Conservation (phyloP, 1,284 basidiomycete species). For the Tilletia setariae region DNA sequence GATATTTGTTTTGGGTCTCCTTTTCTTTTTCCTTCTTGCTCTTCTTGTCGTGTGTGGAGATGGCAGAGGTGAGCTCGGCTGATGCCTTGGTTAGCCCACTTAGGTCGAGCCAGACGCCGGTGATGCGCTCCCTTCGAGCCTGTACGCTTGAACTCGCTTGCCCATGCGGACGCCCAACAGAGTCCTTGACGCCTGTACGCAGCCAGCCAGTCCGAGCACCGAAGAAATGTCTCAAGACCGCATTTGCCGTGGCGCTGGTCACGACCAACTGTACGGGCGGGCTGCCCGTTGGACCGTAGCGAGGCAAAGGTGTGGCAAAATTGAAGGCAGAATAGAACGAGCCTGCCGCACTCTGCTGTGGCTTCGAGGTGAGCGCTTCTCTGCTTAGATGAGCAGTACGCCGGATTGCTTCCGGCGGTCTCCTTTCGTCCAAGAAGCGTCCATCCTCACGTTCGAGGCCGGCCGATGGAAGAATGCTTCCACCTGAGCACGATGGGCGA, state of each 20-base stretch:
- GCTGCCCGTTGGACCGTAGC: not conserved
- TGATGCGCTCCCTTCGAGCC: conserved; percentile 5
- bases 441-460: conserved; percentile 42
- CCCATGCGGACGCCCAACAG: conserved; percentile 20
- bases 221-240: conserved; percentile 51
- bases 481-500: conserved; percentile 43
- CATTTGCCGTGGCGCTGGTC: conserved; percentile 49
- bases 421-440: conserved; percentile 30
- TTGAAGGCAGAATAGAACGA: conserved; percentile 15
- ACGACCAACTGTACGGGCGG: conserved; percentile 46
- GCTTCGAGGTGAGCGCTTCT: conserved; percentile 34
- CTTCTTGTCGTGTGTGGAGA: conserved; percentile 3
- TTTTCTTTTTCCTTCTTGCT: not conserved
- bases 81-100: conserved; percentile 39
- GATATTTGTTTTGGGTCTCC: not conserved
- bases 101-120: conserved; percentile 50
- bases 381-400: not conserved
- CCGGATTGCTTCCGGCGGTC: conserved; percentile 26
- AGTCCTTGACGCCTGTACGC: conserved; percentile 40
- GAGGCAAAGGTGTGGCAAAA: not conserved
- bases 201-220: conserved; percentile 52
- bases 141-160: conserved; percentile 20
- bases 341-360: conserved; percentile 25
- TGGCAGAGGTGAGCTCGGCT: not conserved
- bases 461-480: conserved; percentile 33